Evolutionary conservation across 2,329 filamentous ascomycete genomes (phyloP).

Genomic region (Ceratocystis ficicola): DNA sequence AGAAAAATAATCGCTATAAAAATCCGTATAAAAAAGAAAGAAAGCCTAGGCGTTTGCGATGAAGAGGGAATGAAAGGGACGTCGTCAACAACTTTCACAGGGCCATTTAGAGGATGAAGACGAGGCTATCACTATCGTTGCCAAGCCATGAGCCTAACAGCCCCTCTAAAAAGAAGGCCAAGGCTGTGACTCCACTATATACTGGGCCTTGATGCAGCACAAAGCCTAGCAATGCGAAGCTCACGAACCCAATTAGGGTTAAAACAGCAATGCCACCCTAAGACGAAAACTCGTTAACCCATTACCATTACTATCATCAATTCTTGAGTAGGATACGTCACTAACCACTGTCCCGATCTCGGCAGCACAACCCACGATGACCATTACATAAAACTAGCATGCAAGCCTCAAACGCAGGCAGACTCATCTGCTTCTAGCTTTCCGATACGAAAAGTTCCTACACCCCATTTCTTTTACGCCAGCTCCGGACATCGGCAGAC

Average conservation of each 20-base stretch:
- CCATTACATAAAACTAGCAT: neutral
- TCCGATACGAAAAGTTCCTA: neutral
- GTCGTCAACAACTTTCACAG: neutral
- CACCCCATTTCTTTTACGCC: neutral
- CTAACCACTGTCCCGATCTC: neutral
- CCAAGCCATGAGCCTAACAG: neutral
- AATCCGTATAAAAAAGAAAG: neutral
- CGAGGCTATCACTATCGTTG: neutral
- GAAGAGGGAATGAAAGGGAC: neutral
- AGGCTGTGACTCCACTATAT: neutral
- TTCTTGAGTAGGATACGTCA: neutral
- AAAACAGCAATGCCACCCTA: neutral
- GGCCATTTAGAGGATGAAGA: neutral
- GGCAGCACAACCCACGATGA: neutral
- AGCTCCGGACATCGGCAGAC: neutral
- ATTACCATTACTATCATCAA: neutral
- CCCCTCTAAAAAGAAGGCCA: neutral
- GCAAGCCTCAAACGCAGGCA: neutral
- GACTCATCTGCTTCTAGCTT: neutral
- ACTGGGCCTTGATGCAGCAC: neutral
- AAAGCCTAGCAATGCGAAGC: too few relatives aligned
- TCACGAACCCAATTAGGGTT: too few relatives aligned
- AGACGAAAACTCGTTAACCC: neutral
- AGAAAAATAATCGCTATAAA: neutral
- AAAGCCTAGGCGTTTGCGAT: neutral